Conservation (phyloP, 1,284 basidiomycete species). For the Cryptococcus sp. region DNA sequence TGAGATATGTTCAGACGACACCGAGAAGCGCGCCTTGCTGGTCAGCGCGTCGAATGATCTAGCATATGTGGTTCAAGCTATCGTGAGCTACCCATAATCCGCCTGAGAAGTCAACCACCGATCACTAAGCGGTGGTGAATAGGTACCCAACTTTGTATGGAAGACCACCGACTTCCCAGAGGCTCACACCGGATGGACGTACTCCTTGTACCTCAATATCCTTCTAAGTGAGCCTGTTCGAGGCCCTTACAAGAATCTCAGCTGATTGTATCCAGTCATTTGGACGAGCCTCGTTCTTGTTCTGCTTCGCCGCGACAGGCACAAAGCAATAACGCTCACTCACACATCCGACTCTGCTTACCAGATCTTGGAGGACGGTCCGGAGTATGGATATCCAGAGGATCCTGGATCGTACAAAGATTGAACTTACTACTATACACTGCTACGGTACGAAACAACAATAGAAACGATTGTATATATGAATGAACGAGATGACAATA, state of each 20-base stretch:
- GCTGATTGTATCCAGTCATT: conserved; percentile 14
- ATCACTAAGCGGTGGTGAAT: not conserved
- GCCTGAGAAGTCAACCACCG: not conserved
- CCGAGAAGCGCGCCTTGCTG: conserved; percentile 38
- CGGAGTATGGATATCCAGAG: not conserved
- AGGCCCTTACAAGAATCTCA: too few species aligned
- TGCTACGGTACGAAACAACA: too few species aligned
- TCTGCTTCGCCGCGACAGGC: conserved; percentile 20
- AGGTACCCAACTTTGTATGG: conserved; percentile 42
- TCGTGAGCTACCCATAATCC: conserved; percentile 11
- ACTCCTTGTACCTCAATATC: conserved; percentile 21
- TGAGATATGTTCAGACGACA: conserved; percentile 34
- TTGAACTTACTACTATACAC: too few species aligned
- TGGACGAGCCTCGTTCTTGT: conserved; percentile 23
- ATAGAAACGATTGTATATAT: too few species aligned
- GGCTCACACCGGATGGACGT: conserved; percentile 32
- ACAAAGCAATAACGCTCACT: conserved; percentile 1
- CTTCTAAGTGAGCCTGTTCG: conserved; percentile 26
- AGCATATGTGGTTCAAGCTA: conserved; percentile 42
- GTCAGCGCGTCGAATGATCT: conserved; percentile 38
- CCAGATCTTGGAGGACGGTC: not conserved
- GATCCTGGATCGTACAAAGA: too few species aligned
- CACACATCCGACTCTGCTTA: not conserved
- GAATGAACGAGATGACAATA: too few species aligned
- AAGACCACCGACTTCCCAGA: conserved; percentile 38